Percentiles rank a stretch among this genome's conserved stretches.
These are phyloP conservation scores for Coriolopsis trogii DNA, from an alignment of 1,284 basidiomycete genomes.

Conservation along the genomic window DNA sequence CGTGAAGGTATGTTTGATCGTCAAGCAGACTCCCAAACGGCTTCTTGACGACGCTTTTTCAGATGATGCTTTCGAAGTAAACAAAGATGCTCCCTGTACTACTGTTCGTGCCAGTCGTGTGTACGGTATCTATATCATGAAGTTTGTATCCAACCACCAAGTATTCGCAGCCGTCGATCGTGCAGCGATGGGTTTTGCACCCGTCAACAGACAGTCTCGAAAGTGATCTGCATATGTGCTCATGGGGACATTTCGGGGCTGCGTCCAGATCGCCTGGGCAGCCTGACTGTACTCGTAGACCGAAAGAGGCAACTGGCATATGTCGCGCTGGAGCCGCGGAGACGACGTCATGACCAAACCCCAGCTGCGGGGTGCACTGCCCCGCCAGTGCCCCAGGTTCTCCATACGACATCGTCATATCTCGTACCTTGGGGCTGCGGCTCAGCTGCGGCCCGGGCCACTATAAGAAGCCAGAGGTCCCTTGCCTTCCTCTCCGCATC, in stretches of 20 bases:
- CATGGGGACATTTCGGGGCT: no score
- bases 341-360: conserved; percentile 22
- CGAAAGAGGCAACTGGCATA: background rate
- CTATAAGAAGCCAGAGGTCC: no score
- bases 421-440: background rate
- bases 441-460: conserved; percentile 6
- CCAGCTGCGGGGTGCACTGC: conserved; percentile 14
- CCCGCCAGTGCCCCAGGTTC: no score
- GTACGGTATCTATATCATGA: conserved; percentile 23
- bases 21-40: background rate
- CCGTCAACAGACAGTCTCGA: no score
- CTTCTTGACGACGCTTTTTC: conserved; percentile 19
- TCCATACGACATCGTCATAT: conserved; percentile 20
- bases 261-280: no score
- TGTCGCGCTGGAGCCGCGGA: conserved; percentile 9
- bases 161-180: background rate
- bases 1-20: conserved; percentile 55
- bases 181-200: no score
- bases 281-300: conserved; percentile 1
- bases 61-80: conserved; percentile 67
- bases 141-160: conserved; percentile 21
- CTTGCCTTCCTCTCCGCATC: conserved; percentile 1
- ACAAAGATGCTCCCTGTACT: conserved; percentile 12
- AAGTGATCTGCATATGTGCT: no score
- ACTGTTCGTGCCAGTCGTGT: conserved; percentile 6